Percentiles rank a stretch among this genome's conserved stretches.
phyloP scores from a whole-genome alignment of 2,329 filamentous ascomycete genomes.

The Emergomyces africanus region DNA sequence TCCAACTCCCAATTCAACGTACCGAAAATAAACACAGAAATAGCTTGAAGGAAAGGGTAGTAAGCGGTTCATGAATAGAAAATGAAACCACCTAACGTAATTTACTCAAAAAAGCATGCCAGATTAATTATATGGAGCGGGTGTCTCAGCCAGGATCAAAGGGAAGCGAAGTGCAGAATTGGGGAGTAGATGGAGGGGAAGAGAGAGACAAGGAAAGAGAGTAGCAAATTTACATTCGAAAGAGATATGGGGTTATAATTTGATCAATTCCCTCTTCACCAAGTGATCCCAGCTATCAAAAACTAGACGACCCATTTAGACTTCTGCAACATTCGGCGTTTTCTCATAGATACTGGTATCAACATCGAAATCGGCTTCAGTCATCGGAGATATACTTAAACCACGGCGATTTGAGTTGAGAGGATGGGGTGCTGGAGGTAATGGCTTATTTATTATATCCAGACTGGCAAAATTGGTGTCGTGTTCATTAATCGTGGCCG shows the following conservation, averaged over 20 bases:
- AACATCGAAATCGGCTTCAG: not conserved
- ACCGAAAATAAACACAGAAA: not conserved
- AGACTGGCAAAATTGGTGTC: not conserved
- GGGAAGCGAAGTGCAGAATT: not conserved
- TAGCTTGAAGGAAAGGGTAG: not conserved
- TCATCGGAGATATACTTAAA: not conserved
- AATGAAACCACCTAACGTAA: not conserved
- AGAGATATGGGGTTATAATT: not conserved
- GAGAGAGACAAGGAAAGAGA: not conserved
- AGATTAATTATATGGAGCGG: not conserved
- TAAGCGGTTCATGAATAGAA: not conserved
- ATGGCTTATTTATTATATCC: constrained; percentile 2
- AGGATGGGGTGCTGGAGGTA: not conserved
- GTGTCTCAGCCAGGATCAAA: not conserved
- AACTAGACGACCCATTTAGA: not conserved
- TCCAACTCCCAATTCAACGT: not conserved
- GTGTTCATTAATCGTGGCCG: not conserved
- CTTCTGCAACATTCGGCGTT: not conserved
- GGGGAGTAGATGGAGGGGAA: not conserved
- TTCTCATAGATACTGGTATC: constrained; percentile 1
- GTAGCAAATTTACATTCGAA: not conserved
- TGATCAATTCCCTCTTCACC: not conserved
- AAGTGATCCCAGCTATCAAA: not conserved
- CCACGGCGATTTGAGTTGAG: not conserved
- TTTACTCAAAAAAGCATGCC: not conserved